Evolutionary conservation across 2,329 filamentous ascomycete species (phyloP).

Genomic region (Dactylellina drechsleri): DNA sequence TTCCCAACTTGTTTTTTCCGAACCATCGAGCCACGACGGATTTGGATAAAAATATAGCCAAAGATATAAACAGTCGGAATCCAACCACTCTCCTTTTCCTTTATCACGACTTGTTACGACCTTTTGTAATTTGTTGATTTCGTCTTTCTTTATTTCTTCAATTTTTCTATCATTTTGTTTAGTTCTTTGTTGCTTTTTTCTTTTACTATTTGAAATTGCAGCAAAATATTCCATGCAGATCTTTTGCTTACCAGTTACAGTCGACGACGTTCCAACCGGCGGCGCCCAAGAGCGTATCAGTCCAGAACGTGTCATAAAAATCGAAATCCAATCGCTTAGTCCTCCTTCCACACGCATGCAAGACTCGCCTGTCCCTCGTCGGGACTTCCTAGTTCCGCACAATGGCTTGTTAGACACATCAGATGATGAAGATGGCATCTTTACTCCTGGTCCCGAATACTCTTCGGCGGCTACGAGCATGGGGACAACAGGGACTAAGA

Average conservation of each 20-base stretch:
- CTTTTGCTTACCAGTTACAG: constrained; percentile 41
- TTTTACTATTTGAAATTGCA: not conserved
- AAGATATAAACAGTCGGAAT: constrained; percentile 32
- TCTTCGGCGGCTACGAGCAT: constrained; percentile 33
- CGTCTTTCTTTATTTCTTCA: constrained; percentile 11
- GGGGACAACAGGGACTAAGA: constrained; percentile 27
- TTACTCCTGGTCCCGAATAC: constrained; percentile 52
- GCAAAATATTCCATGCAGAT: constrained; percentile 39
- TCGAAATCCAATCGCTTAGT: constrained; percentile 4
- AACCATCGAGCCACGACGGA: constrained; percentile 38
- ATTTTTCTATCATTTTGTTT: constrained; percentile 19
- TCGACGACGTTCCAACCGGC: constrained; percentile 13
- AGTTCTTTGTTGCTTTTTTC: constrained; percentile 6
- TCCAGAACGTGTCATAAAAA: constrained; percentile 12
- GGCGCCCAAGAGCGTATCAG: constrained; percentile 5
- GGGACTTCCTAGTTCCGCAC: constrained; percentile 44
- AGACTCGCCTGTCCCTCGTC: constrained; percentile 32
- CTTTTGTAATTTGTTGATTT: not conserved
- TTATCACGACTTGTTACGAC: constrained; percentile 9
- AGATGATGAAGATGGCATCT: constrained; percentile 47
- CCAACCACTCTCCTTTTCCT: constrained; percentile 40
- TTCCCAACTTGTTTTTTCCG: constrained; percentile 7
- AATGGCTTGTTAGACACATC: constrained; percentile 46
- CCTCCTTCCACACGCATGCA: constrained; percentile 43
- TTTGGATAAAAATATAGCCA: constrained; percentile 13